Evolutionary conservation across 2,329 filamentous ascomycete genomes (phyloP).

Genomic region (Lachnellula willkommii): DNA sequence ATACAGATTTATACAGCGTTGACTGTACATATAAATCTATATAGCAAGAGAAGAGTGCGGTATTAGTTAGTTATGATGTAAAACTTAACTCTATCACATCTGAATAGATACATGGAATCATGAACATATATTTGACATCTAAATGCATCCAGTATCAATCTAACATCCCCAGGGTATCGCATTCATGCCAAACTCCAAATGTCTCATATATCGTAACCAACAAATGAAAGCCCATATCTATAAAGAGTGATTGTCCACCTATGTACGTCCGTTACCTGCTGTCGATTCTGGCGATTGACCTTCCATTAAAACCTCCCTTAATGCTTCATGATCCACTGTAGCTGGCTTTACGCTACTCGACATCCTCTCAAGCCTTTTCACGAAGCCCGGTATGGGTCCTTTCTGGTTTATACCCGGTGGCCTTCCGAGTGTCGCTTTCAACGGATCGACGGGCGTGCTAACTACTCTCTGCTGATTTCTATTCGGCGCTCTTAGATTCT

Average conservation of each 20-base stretch:
- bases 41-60: too few species aligned
- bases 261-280: neutral
- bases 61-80: too few species aligned
- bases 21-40: too few species aligned
- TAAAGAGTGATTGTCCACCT: neutral
- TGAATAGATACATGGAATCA: neutral
- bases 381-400: slow-evolving; percentile 67
- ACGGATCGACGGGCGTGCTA: slow-evolving; percentile 34
- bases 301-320: slow-evolving; percentile 27
- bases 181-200: neutral
- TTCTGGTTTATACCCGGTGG: slow-evolving; percentile 73
- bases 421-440: slow-evolving; percentile 39
- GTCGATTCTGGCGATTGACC: neutral
- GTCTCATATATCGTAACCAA: neutral
- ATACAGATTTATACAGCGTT: too few species aligned
- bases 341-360: slow-evolving; percentile 28
- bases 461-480: slow-evolving; percentile 20
- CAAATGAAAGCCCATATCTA: neutral
- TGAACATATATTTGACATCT: neutral
- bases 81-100: neutral
- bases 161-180: neutral
- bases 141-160: neutral
- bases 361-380: slow-evolving; percentile 37
- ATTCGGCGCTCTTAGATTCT: slow-evolving; percentile 7
- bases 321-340: slow-evolving; percentile 27